Evolutionary conservation across 2,329 filamentous ascomycete species (phyloP).

Genomic region (Chaetothyriales sp.): DNA sequence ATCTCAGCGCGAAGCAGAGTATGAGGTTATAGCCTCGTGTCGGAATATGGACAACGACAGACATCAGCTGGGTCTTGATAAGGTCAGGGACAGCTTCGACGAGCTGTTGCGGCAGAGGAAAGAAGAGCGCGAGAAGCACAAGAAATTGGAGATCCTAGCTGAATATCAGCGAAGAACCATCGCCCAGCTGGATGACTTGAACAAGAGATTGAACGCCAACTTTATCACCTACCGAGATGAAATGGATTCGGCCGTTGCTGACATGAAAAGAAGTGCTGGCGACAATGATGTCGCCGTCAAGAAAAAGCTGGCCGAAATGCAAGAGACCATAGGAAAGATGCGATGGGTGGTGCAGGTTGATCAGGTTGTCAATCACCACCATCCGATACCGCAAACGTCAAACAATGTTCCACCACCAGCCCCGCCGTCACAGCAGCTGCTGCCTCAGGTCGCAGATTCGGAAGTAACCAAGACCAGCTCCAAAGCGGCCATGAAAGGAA

Average conservation of each 20-base stretch:
- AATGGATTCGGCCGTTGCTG: constrained; percentile 28
- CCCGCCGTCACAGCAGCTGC: neutral
- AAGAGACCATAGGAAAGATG: constrained; percentile 32
- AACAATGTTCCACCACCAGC: neutral
- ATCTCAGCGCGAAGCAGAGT: constrained; percentile 22
- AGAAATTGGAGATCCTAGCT: constrained; percentile 31
- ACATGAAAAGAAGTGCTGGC: constrained; percentile 16
- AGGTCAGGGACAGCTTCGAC: constrained; percentile 24
- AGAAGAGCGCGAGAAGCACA: constrained; percentile 25
- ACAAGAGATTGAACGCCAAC: constrained; percentile 26
- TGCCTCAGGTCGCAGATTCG: neutral
- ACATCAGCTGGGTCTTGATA: constrained; percentile 26
- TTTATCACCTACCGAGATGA: constrained; percentile 31
- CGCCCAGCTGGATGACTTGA: constrained; percentile 26
- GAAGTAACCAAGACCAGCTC: neutral
- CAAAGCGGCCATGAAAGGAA: neutral
- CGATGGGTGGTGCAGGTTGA: constrained; percentile 36
- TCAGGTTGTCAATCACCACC: constrained; percentile 19
- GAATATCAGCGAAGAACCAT: constrained; percentile 35
- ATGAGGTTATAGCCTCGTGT: constrained; percentile 30
- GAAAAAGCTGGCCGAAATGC: constrained; percentile 27
- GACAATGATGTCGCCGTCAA: constrained; percentile 23
- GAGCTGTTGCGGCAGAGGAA: constrained; percentile 24
- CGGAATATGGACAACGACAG: constrained; percentile 30
- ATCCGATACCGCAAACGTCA: neutral